These are phyloP conservation scores for Botryotinia globosa DNA, from an alignment of 2,329 filamentous ascomycete species.

Conservation along the genomic window DNA sequence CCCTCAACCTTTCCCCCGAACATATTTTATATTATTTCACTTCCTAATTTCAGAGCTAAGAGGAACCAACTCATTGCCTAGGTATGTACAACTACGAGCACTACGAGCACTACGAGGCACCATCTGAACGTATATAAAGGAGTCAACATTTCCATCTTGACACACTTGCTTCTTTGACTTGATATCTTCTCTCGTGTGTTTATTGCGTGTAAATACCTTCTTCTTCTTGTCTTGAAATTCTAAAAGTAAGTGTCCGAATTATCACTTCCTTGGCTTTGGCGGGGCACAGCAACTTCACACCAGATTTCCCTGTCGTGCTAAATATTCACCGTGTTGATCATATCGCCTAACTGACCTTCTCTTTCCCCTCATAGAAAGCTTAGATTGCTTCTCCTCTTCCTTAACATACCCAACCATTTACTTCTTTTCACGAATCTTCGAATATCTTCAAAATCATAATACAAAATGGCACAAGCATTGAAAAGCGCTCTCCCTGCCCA, in stretches of 20 bases:
- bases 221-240: background rate
- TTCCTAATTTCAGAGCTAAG: background rate
- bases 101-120: background rate
- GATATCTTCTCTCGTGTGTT: background rate
- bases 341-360: constrained; percentile 16
- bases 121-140: constrained; percentile 1
- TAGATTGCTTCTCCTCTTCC: constrained; percentile 10
- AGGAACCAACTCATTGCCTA: background rate
- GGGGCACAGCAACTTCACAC: constrained; percentile 3
- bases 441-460: constrained; percentile 6
- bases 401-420: background rate
- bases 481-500: constrained; percentile 80
- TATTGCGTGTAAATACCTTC: constrained; percentile 3
- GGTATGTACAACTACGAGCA: background rate
- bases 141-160: background rate
- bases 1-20: constrained; percentile 13
- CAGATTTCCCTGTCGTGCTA: constrained; percentile 10
- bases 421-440: constrained; percentile 7
- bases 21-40: background rate
- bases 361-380: constrained; percentile 11
- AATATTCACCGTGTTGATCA: constrained; percentile 13
- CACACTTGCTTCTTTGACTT: background rate
- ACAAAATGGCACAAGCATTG: constrained; percentile 63
- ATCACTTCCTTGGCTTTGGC: constrained; percentile 9
- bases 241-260: background rate